Base-by-base conservation (phyloP, 768 basidiomycete species). In the Omphalotus guepiniiformis region DNA sequence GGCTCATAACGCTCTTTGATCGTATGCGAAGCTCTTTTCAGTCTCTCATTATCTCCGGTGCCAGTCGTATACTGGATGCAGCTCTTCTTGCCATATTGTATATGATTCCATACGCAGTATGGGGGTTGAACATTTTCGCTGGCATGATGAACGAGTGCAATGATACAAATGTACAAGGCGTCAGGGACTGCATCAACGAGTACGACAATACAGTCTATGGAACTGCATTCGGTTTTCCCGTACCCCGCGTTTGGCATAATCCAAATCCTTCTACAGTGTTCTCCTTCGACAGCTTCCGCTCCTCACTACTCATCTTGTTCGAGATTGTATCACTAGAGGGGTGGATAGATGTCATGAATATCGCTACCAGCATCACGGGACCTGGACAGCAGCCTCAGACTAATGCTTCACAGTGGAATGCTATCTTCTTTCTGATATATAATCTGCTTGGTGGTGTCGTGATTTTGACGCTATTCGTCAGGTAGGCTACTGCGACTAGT, bases 261-360 rank as follows among this genome's bases (percentile, higher is more conserved):
- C 92, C 95, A 6, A 78, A 82, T 0, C 85, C 85, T 4, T 86
- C 85, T 16, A 91, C 88, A 1, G 76, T 76, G 1, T 97, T 93
- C 69, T 87, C 85, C 2, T 98, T 97, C 59, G 95, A 98, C 65
- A 80, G 72, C 12, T 97, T 97, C 66, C 74, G 79, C 6, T 68
- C 83, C 3, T 86, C 91, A 0, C 70, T 97, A 32, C 76, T 97
- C 44, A 96, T 97, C 58, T 75, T 97, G 1, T 97, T 96, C 57
- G 95, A 98, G 67, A 93, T 95, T 54, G 91, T 97, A 19, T 95
- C 93, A 0, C 69, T 96, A 40, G 93, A 95, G 67, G 95, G 95
- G 2, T 97, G 94, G 95, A 78, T 89, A n/a, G 91, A 94, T 59
- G 95, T 93, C 41, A 87, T 96, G 86, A 68, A 66, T 29, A 75